These are phyloP conservation scores for Sphenostylis stenocarpa DNA, from an alignment of 306 rosid species.

Conservation along the genomic window DNA sequence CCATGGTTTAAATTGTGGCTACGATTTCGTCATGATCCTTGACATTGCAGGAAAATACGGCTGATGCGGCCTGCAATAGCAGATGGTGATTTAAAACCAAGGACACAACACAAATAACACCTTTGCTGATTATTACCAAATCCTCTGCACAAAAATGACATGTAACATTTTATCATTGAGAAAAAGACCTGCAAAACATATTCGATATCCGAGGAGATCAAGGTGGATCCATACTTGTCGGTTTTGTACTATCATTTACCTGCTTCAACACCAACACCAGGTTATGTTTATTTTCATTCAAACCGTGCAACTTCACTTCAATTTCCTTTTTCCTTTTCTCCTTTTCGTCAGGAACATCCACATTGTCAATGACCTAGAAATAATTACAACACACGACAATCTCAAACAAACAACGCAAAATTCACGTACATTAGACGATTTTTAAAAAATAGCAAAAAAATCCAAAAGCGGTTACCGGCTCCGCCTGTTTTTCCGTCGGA, in stretches of 20 bases:
- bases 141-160: background rate
- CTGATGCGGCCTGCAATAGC: too few relatives aligned
- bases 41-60: background rate
- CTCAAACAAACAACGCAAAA: slow-evolving; percentile 1
- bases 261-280: slow-evolving; percentile 85
- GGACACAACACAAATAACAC: background rate
- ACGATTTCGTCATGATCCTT: too few relatives aligned
- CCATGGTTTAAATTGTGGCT: background rate
- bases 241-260: slow-evolving; percentile 43
- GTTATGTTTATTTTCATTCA: slow-evolving; percentile 81
- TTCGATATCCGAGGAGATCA: background rate
- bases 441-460: background rate
- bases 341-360: slow-evolving; percentile 44
- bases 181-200: background rate
- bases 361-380: slow-evolving; percentile 47
- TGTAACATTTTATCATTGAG: background rate
- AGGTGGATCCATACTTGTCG: background rate
- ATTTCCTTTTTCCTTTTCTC: slow-evolving; percentile 75
- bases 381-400: background rate
- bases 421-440: background rate
- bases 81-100: too few relatives aligned
- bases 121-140: background rate
- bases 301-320: slow-evolving; percentile 67
- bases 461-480: slow-evolving; percentile 34
- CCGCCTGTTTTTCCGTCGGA: slow-evolving; percentile 31